Percentiles rank a stretch among this genome's conserved stretches.
These are phyloP conservation scores for Xylaria flabelliformis DNA, from an alignment of 495 filamentous ascomycete genomes.

Conservation along the genomic window DNA sequence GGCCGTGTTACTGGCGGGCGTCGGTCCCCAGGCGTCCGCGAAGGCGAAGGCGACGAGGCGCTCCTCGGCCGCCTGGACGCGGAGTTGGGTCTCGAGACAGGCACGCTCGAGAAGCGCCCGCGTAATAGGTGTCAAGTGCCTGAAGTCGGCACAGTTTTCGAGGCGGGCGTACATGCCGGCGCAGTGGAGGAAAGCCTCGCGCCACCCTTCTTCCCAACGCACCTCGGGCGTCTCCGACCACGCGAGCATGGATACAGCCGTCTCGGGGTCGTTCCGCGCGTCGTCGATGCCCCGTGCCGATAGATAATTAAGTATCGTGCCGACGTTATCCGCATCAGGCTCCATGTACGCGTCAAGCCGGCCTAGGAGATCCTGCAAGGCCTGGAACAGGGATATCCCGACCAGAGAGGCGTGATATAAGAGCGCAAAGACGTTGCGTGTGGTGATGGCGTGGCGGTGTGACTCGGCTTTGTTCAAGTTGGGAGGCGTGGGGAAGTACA, in stretches of 20 bases:
- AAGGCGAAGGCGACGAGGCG: constrained; percentile 66
- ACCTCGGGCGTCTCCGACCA: constrained; percentile 68
- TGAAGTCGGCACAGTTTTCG: constrained; percentile 63
- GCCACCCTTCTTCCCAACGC: constrained; percentile 69
- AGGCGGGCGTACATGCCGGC: constrained; percentile 67
- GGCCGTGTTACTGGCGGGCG: constrained; percentile 40
- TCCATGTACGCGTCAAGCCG: constrained; percentile 62
- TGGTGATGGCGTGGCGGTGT: constrained; percentile 63
- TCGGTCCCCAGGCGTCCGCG: constrained; percentile 63
- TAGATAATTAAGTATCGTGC: constrained; percentile 64
- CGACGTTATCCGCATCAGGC: constrained; percentile 51
- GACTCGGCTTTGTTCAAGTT: constrained; percentile 53
- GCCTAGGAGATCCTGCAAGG: constrained; percentile 61
- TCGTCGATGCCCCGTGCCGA: constrained; percentile 67
- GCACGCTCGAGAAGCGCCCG: constrained; percentile 68
- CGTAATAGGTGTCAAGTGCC: constrained; percentile 64
- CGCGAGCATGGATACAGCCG: constrained; percentile 66
- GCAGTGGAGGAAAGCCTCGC: constrained; percentile 71
- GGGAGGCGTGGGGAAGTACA: constrained; percentile 61
- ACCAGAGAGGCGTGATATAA: constrained; percentile 63
- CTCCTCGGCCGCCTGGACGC: constrained; percentile 65
- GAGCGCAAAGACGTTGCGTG: constrained; percentile 69
- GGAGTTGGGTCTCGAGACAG: constrained; percentile 67
- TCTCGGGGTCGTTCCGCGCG: constrained; percentile 65
- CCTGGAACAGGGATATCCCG: constrained; percentile 64